Conservation (phyloP, 176 grass and related monocot genomes). For the Luzula sylvatica region DNA sequence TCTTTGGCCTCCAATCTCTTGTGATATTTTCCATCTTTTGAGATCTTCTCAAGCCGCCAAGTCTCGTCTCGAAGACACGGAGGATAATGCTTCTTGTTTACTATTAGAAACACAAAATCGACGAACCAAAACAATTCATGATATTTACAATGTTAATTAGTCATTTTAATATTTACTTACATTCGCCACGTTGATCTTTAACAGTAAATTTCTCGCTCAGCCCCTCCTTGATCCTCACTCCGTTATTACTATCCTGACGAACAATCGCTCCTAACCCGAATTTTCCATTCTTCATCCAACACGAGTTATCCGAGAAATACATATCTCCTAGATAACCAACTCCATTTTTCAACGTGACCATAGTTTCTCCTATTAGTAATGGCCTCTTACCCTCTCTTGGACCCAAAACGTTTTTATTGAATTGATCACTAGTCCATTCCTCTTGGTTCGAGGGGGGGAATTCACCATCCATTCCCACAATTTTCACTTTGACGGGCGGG, state of each 20-base stretch:
- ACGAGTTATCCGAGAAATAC: slow-evolving; percentile 84
- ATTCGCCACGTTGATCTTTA: slow-evolving; percentile 96
- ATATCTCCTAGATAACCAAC: slow-evolving; percentile 49
- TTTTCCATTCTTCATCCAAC: slow-evolving; percentile 69
- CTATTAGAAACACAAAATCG: background rate
- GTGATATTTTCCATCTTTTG: slow-evolving; percentile 11
- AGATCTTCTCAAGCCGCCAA: slow-evolving; percentile 8
- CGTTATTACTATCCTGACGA: slow-evolving; percentile 30
- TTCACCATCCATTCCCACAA: slow-evolving; percentile 88
- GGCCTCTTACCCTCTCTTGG: slow-evolving; percentile 78
- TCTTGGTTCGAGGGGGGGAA: slow-evolving; percentile 63
- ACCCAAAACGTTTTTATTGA: slow-evolving; percentile 56
- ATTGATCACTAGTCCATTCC: slow-evolving; percentile 76
- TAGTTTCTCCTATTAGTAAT: slow-evolving; percentile 54
- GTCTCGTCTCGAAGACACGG: background rate
- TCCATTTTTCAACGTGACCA: slow-evolving; percentile 60
- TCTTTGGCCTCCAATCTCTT: slow-evolving; percentile 3
- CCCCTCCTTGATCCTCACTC: slow-evolving; percentile 57
- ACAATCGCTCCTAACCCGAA: slow-evolving; percentile 72
- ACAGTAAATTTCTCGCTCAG: slow-evolving; percentile 67
- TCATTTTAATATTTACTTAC: slow-evolving; percentile 25
- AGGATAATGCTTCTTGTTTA: background rate
- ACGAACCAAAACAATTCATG: background rate
- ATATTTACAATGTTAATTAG: background rate
- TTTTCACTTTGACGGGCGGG: slow-evolving; percentile 57